phyloP scores from a whole-genome alignment of 495 filamentous ascomycete species.

The Aspergillus diversus region DNA sequence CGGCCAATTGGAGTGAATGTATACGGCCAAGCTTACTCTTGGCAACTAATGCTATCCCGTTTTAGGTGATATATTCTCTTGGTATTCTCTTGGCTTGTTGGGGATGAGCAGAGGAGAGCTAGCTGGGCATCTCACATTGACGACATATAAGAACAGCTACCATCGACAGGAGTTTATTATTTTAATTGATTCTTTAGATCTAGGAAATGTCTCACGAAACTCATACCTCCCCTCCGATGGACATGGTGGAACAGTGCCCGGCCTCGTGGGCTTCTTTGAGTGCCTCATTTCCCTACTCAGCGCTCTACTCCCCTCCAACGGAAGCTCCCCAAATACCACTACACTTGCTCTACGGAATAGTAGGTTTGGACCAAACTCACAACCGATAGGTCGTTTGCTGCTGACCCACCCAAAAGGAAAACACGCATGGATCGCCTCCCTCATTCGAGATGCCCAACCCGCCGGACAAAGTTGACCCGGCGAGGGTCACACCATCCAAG shows the following conservation, averaged over 20 bases:
- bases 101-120: background rate
- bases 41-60: too few species aligned
- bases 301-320: background rate
- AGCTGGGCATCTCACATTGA: background rate
- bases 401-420: background rate
- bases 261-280: slow-evolving; percentile 1
- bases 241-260: background rate
- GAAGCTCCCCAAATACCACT: background rate
- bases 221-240: background rate
- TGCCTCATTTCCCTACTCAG: background rate
- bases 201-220: background rate
- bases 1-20: too few species aligned
- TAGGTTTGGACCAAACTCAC: slow-evolving; percentile 4
- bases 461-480: background rate
- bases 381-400: background rate
- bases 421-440: background rate
- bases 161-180: background rate
- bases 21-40: too few species aligned
- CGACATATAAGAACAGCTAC: background rate
- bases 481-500: background rate
- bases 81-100: background rate
- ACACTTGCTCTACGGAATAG: slow-evolving; percentile 1
- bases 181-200: background rate
- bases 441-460: background rate
- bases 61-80: too few species aligned